Conservation (phyloP, 2,329 filamentous ascomycete genomes). For the Beauveria australis region DNA sequence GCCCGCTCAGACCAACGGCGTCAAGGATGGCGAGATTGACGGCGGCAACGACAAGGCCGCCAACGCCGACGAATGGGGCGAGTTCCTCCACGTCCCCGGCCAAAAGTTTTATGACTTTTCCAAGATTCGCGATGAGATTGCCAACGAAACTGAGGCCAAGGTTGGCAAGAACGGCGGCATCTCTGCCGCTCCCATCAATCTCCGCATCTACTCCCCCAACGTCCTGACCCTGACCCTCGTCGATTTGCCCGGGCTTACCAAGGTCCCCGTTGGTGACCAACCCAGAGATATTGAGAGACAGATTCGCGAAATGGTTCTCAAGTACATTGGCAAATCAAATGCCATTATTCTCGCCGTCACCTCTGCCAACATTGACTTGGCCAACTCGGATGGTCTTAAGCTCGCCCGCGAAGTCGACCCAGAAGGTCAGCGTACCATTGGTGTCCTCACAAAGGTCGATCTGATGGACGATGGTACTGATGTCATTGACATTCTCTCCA, state of each 20-base stretch:
- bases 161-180: slow-evolving; percentile 95
- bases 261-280: slow-evolving; percentile 93
- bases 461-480: slow-evolving; percentile 98
- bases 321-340: slow-evolving; percentile 97
- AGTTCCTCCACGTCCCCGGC: slow-evolving; percentile 94
- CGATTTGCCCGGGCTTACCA: slow-evolving; percentile 91
- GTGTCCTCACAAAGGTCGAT: slow-evolving; percentile 97
- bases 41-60: slow-evolving; percentile 73
- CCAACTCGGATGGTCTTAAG: slow-evolving; percentile 96
- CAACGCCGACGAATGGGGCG: slow-evolving; percentile 94
- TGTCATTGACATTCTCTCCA: slow-evolving; percentile 95
- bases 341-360: slow-evolving; percentile 97
- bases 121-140: slow-evolving; percentile 97
- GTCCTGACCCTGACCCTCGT: slow-evolving; percentile 95
- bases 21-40: slow-evolving; percentile 55
- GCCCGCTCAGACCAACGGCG: slow-evolving; percentile 65
- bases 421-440: slow-evolving; percentile 94
- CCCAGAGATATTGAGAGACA: slow-evolving; percentile 94
- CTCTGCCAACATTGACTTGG: slow-evolving; percentile 93
- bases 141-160: slow-evolving; percentile 91
- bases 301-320: slow-evolving; percentile 95
- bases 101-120: slow-evolving; percentile 98
- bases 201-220: slow-evolving; percentile 96
- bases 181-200: slow-evolving; percentile 91
- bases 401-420: slow-evolving; percentile 94